Conservation (phyloP, 768 basidiomycete genomes). For the Mycena filopes region DNA sequence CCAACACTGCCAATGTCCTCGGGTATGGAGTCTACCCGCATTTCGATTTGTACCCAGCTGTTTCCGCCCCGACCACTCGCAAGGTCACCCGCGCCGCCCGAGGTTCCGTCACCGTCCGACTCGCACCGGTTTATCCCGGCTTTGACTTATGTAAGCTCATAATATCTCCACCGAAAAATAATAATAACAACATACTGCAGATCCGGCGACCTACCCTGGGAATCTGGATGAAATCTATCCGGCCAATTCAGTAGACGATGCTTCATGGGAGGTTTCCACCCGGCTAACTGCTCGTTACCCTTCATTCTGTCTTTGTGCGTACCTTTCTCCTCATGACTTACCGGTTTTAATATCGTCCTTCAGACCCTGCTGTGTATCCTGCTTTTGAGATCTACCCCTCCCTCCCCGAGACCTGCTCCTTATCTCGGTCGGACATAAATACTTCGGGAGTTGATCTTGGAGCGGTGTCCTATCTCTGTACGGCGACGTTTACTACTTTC, state of each 20-base stretch:
- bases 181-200: not conserved
- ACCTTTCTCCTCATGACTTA: constrained; percentile 17
- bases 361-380: constrained; percentile 42
- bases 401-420: not conserved
- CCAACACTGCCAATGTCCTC: not conserved
- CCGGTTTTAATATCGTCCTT: not conserved
- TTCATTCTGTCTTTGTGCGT: constrained; percentile 46
- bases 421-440: too few species aligned
- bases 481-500: constrained; percentile 1
- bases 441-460: too few species aligned
- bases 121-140: constrained; percentile 36
- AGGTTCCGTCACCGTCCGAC: constrained; percentile 17
- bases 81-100: not conserved
- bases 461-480: too few species aligned
- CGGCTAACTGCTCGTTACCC: constrained; percentile 41
- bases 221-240: constrained; percentile 23
- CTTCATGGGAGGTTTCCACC: constrained; percentile 15
- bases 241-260: not conserved
- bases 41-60: not conserved
- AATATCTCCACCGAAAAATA: not conserved
- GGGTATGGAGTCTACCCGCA: not conserved
- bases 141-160: constrained; percentile 39
- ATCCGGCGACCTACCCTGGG: constrained; percentile 27
- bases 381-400: constrained; percentile 45
- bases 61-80: not conserved